A percentile compares a stretch with the other conserved stretches of the same genome.
Conservation (phyloP, 352 stramenopile genomes). For the Pythium coloratum region DNA sequence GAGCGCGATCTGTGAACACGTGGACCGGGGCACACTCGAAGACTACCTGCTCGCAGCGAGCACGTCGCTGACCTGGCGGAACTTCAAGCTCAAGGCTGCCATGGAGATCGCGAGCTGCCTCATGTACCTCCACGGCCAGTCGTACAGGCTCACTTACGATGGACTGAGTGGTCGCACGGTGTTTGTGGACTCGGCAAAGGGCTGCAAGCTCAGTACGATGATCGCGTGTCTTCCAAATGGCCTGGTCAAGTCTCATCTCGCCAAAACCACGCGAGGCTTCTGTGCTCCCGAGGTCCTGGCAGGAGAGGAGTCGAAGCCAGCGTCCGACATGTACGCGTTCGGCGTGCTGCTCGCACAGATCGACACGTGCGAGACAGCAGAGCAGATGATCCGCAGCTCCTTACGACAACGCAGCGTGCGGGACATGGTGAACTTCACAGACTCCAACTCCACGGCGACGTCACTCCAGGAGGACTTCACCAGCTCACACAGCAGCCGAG, state of each 20-base stretch:
- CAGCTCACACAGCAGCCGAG: slow-evolving; percentile 5
- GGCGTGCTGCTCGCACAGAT: slow-evolving; percentile 33
- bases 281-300: slow-evolving; percentile 31
- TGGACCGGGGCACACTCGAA: slow-evolving; percentile 70
- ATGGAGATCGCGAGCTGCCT: slow-evolving; percentile 61
- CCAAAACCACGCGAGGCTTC: slow-evolving; percentile 24
- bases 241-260: slow-evolving; percentile 23
- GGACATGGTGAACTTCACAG: slow-evolving; percentile 30
- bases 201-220: slow-evolving; percentile 80
- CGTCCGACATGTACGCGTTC: slow-evolving; percentile 41
- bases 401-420: slow-evolving; percentile 47
- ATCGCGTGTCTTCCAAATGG: slow-evolving; percentile 58
- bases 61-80: slow-evolving; percentile 58
- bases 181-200: slow-evolving; percentile 69
- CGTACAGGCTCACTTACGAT: slow-evolving; percentile 67
- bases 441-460: slow-evolving; percentile 29
- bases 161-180: slow-evolving; percentile 66
- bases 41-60: slow-evolving; percentile 42
- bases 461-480: slow-evolving; percentile 23
- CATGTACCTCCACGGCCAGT: slow-evolving; percentile 76
- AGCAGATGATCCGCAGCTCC: slow-evolving; percentile 67
- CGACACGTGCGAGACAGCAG: slow-evolving; percentile 39
- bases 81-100: slow-evolving; percentile 78
- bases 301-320: slow-evolving; percentile 15
- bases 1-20: slow-evolving; percentile 67